Evolutionary conservation across 2,329 filamentous ascomycete species (phyloP).

Genomic region (Aspergillus unguis): DNA sequence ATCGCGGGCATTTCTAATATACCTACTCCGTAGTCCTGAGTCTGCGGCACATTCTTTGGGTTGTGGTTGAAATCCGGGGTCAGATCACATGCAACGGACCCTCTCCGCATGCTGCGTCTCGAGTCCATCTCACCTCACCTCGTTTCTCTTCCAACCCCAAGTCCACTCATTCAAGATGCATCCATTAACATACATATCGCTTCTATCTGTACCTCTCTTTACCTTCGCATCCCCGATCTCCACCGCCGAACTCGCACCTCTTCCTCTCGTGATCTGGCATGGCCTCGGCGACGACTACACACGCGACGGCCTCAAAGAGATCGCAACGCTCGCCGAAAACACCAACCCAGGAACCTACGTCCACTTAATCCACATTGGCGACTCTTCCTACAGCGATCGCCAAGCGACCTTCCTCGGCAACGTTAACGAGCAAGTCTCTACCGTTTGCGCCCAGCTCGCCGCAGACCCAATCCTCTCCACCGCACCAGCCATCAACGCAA

Average conservation of each 20-base stretch:
- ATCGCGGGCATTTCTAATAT: too few relatives aligned
- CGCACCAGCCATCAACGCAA: slow-evolving; percentile 78
- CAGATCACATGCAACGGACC: background rate
- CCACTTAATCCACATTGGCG: slow-evolving; percentile 71
- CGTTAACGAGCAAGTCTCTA: slow-evolving; percentile 70
- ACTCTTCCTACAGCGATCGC: slow-evolving; percentile 66
- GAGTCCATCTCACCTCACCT: background rate
- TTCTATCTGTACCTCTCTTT: slow-evolving; percentile 16
- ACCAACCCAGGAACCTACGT: slow-evolving; percentile 80
- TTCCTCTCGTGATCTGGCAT: slow-evolving; percentile 95
- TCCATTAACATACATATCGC: background rate
- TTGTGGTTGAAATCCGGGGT: background rate
- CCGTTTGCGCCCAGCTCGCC: slow-evolving; percentile 75
- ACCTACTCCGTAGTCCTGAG: too few relatives aligned
- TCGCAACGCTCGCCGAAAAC: slow-evolving; percentile 68
- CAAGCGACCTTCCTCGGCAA: slow-evolving; percentile 89
- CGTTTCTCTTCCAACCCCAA: background rate
- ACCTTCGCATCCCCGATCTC: slow-evolving; percentile 18
- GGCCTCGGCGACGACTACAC: slow-evolving; percentile 67
- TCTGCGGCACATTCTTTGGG: too few relatives aligned
- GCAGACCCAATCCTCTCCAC: slow-evolving; percentile 74
- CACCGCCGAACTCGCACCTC: slow-evolving; percentile 46
- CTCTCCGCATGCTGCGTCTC: background rate
- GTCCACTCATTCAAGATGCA: background rate
- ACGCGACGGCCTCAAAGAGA: slow-evolving; percentile 67